Conservation (phyloP, 129 eudicot species). For the Helianthus tuberosus region DNA sequence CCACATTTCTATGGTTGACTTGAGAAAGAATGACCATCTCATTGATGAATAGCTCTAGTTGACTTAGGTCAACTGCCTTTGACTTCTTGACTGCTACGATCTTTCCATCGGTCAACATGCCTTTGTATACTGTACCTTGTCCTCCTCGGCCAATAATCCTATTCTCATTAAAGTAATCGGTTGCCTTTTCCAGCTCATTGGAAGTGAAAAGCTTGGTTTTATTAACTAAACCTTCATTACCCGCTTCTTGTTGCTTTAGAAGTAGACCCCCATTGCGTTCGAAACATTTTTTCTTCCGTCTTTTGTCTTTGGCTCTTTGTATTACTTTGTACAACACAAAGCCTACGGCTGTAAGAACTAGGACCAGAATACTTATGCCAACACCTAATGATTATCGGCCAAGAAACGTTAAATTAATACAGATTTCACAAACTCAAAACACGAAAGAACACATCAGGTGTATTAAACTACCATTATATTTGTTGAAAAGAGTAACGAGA, state of each 20-base stretch:
- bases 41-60: slow-evolving; percentile 39
- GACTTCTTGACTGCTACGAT: slow-evolving; percentile 46
- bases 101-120: slow-evolving; percentile 42
- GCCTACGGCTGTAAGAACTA: slow-evolving; percentile 19
- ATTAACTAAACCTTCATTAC: slow-evolving; percentile 28
- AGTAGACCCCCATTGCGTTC: slow-evolving; percentile 47
- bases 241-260: slow-evolving; percentile 30
- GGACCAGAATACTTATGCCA: slow-evolving; percentile 29
- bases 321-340: slow-evolving; percentile 11
- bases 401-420: slow-evolving; percentile 4
- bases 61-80: slow-evolving; percentile 31
- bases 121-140: slow-evolving; percentile 43
- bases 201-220: slow-evolving; percentile 38
- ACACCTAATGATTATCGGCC: slow-evolving; percentile 25
- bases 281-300: slow-evolving; percentile 32
- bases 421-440: background rate
- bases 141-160: slow-evolving; percentile 45
- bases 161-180: slow-evolving; percentile 34
- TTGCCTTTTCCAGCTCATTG: slow-evolving; percentile 38
- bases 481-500: too few relatives aligned
- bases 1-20: slow-evolving; percentile 44
- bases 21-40: slow-evolving; percentile 47
- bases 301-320: slow-evolving; percentile 25
- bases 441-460: background rate
- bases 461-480: too few relatives aligned